phyloP scores from a whole-genome alignment of 2,329 filamentous ascomycete species.

The Venturiaceae sp. region DNA sequence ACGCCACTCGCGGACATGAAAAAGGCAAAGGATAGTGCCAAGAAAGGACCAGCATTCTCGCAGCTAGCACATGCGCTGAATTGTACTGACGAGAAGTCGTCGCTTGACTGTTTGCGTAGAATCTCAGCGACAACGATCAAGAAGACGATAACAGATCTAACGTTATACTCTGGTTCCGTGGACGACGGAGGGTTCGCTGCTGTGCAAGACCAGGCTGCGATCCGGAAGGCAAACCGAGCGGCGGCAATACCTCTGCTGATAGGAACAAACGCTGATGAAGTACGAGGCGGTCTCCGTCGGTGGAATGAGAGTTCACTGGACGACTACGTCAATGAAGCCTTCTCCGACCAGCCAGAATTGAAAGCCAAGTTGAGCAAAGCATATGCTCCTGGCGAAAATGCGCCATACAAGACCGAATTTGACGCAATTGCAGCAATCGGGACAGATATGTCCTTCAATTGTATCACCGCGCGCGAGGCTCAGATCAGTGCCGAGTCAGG shows the following conservation, averaged over 20 bases:
- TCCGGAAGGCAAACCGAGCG: neutral
- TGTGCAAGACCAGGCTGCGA: neutral
- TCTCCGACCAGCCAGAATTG: neutral
- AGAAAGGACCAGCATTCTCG: neutral
- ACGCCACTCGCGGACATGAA: neutral
- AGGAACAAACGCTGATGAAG: conserved; percentile 3
- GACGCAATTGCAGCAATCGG: conserved; percentile 18
- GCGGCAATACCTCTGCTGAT: conserved; percentile 2
- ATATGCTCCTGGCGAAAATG: neutral
- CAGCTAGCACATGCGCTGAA: neutral
- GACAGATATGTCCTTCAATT: conserved; percentile 13
- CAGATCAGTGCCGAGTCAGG: conserved; percentile 5
- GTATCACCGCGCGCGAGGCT: neutral
- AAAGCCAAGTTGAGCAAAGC: neutral
- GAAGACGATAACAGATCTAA: neutral
- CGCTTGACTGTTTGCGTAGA: neutral
- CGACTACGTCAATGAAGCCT: neutral
- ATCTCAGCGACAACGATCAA: neutral
- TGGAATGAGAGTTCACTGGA: neutral
- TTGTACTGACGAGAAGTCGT: neutral
- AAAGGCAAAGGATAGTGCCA: neutral
- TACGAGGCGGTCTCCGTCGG: conserved; percentile 8
- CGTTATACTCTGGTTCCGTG: neutral
- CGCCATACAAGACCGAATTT: conserved; percentile 7
- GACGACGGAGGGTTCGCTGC: neutral